Conservation (phyloP, 2,329 filamentous ascomycete genomes). For the Calonectria fujianensis region DNA sequence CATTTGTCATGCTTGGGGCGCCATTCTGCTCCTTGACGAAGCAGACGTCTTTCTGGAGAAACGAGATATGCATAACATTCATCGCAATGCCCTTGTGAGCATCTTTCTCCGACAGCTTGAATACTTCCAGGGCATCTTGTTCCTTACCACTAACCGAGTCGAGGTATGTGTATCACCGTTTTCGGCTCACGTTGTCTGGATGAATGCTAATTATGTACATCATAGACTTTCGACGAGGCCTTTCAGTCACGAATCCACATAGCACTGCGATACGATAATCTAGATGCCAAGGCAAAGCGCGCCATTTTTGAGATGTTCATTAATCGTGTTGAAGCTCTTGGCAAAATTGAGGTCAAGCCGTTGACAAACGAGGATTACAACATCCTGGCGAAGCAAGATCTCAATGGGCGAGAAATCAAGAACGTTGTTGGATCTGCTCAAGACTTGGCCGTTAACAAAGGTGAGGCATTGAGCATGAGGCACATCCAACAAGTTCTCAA, state of each 20-base stretch:
- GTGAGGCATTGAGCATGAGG: conserved; percentile 81
- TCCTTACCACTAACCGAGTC: conserved; percentile 92
- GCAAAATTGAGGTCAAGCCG: conserved; percentile 75
- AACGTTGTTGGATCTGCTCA: conserved; percentile 90
- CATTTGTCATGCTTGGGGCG: conserved; percentile 90
- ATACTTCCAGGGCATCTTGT: conserved; percentile 94
- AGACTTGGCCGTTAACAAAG: conserved; percentile 86
- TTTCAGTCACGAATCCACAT: conserved; percentile 93
- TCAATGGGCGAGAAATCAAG: conserved; percentile 84
- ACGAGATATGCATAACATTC: conserved; percentile 87
- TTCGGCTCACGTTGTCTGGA: background rate
- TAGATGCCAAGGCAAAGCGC: conserved; percentile 83
- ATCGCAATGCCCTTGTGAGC: conserved; percentile 89
- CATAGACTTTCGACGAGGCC: conserved; percentile 88
- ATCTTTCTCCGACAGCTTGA: conserved; percentile 92
- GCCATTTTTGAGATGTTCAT: conserved; percentile 91
- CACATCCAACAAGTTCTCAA: conserved; percentile 90
- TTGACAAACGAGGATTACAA: conserved; percentile 82
- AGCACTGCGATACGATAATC: conserved; percentile 85
- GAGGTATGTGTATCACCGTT: conserved; percentile 65
- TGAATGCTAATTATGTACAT: conserved; percentile 28
- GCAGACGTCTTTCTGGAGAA: conserved; percentile 90
- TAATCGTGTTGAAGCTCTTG: conserved; percentile 79
- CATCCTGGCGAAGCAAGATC: conserved; percentile 78
- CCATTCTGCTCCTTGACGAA: conserved; percentile 89